Percentiles rank a stretch among this genome's conserved stretches.
phyloP scores from a whole-genome alignment of 2,329 filamentous ascomycete species.

The Penicillium expansum region DNA sequence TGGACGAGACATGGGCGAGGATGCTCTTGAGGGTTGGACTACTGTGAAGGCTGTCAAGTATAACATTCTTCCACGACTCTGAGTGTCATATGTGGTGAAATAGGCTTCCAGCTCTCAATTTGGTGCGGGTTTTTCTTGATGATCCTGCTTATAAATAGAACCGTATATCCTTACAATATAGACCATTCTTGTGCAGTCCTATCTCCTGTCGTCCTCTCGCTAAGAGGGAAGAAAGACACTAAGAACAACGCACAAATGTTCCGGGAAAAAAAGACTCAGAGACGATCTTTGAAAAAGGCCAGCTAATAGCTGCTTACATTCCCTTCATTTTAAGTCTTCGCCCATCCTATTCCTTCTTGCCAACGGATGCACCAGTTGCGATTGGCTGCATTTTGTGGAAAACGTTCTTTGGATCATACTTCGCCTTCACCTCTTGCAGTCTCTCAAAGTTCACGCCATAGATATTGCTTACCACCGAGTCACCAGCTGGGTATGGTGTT shows the following conservation, averaged over 20 bases:
- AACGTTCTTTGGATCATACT: conserved; percentile 48
- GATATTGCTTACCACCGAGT: conserved; percentile 37
- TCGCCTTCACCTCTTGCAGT: conserved; percentile 45
- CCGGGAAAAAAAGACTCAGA: not conserved
- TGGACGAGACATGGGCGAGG: conserved; percentile 30
- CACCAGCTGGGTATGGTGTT: conserved; percentile 27
- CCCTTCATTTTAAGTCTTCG: not conserved
- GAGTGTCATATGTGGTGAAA: not conserved
- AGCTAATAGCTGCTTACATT: not conserved
- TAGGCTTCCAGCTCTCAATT: not conserved
- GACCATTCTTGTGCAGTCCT: not conserved
- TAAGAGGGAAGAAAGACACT: not conserved
- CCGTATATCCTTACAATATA: not conserved
- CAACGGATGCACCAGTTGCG: not conserved
- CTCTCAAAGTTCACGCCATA: conserved; percentile 46
- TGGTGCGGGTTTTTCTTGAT: not conserved
- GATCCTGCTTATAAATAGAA: not conserved
- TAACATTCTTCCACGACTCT: conserved; percentile 18
- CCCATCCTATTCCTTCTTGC: not conserved
- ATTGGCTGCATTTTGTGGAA: conserved; percentile 48
- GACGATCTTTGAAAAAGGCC: no score
- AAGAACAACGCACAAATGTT: no score
- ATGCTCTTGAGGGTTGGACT: conserved; percentile 27
- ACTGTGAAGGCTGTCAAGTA: conserved; percentile 24
- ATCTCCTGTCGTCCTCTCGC: not conserved